Percentiles rank a stretch among this genome's conserved stretches.
Evolutionary conservation across 192 early-diverging fungal species (phyloP).

Genomic region (Bifiguratus adelaidae): DNA sequence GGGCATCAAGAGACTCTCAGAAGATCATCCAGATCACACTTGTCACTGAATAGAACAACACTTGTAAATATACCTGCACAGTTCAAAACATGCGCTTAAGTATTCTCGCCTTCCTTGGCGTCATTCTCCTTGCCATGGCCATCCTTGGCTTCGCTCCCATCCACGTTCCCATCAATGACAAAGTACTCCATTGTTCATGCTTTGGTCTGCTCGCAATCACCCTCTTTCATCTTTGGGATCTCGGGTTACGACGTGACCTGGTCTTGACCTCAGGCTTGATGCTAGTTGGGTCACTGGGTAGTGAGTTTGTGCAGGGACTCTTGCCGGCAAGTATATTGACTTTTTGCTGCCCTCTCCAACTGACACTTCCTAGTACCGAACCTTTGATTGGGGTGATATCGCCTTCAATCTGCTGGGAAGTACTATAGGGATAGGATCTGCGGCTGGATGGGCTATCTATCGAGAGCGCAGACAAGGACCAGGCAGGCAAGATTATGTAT

Average conservation of each 20-base stretch:
- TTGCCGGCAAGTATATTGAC: slow-evolving; percentile 14
- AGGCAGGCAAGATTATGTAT: no score
- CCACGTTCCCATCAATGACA: slow-evolving; percentile 21
- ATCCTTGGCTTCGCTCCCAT: slow-evolving; percentile 23
- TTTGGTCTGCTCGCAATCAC: slow-evolving; percentile 16
- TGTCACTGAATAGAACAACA: no score
- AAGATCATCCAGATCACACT: no score
- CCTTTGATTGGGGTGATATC: slow-evolving; percentile 23
- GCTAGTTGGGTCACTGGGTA: slow-evolving; percentile 9
- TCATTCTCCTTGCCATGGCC: slow-evolving; percentile 16
- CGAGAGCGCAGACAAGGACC: no score
- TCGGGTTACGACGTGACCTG: slow-evolving; percentile 14
- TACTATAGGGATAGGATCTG: slow-evolving; percentile 6
- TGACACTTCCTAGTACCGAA: slow-evolving; percentile 15
- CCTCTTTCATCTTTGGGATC: slow-evolving; percentile 20
- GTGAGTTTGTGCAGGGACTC: slow-evolving; percentile 20
- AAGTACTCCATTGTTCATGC: slow-evolving; percentile 15
- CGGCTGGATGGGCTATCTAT: background rate
- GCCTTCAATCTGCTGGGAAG: slow-evolving; percentile 16
- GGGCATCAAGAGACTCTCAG: no score
- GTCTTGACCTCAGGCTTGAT: slow-evolving; percentile 3
- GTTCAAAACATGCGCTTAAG: slow-evolving; percentile 12
- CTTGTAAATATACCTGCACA: no score
- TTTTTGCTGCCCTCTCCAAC: background rate
- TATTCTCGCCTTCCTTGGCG: slow-evolving; percentile 11